phyloP scores from a whole-genome alignment of 129 eudicot genomes.

The Artemisia argyi region DNA sequence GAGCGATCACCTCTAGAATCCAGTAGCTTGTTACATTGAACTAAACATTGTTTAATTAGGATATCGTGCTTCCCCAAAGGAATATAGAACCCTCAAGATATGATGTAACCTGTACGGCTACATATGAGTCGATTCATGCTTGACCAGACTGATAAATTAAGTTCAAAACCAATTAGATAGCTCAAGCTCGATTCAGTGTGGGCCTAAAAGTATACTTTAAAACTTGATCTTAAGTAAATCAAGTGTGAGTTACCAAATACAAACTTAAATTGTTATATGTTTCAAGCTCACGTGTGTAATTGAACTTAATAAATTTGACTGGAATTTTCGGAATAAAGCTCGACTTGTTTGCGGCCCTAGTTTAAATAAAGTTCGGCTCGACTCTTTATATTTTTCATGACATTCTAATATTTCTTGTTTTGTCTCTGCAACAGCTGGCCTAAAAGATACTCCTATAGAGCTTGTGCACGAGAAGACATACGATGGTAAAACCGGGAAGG shows the following conservation, averaged over 20 bases:
- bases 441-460: conserved; percentile 84
- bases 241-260: neutral
- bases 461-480: conserved; percentile 71
- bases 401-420: neutral
- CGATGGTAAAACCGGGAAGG: conserved; percentile 72
- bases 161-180: too few relatives aligned
- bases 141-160: too few relatives aligned
- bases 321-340: too few relatives aligned
- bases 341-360: too few relatives aligned
- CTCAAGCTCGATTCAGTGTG: too few relatives aligned
- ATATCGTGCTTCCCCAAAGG: too few relatives aligned
- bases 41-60: too few relatives aligned
- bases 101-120: too few relatives aligned
- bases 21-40: neutral
- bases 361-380: neutral
- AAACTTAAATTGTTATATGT: neutral
- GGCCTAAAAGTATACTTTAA: too few relatives aligned
- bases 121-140: too few relatives aligned
- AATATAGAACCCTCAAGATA: too few relatives aligned
- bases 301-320: neutral
- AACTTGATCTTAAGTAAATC: too few relatives aligned
- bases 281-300: neutral
- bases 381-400: neutral
- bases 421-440: conserved; percentile 68
- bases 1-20: neutral